Evolutionary conservation across 345 rosid genomes (phyloP).

Genomic region (Orychophragmus violaceus): DNA sequence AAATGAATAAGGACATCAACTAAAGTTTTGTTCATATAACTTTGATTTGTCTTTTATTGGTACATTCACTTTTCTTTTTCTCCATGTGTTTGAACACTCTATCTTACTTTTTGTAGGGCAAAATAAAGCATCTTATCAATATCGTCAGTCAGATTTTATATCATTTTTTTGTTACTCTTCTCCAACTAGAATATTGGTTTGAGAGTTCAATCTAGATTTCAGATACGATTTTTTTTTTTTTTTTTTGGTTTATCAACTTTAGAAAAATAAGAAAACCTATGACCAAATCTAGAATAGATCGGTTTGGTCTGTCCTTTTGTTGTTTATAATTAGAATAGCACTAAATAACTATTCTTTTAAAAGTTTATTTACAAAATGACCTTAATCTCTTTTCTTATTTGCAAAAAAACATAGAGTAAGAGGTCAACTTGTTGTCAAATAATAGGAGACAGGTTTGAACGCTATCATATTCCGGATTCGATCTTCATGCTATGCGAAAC

Average conservation of each 20-base stretch:
- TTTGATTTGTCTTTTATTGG: slow-evolving; percentile 16
- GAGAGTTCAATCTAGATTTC: background rate
- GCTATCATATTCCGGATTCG: no score
- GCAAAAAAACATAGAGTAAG: background rate
- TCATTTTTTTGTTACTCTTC: background rate
- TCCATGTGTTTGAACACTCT: slow-evolving; percentile 19
- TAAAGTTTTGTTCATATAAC: slow-evolving; percentile 11
- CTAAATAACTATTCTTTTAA: background rate
- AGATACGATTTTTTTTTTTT: background rate
- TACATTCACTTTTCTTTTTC: slow-evolving; percentile 15
- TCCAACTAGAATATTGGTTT: background rate
- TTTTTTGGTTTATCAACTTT: background rate
- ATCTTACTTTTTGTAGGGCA: slow-evolving; percentile 9
- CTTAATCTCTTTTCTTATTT: background rate
- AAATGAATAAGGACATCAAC: slow-evolving; percentile 22
- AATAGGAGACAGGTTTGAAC: no score
- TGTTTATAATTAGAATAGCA: background rate
- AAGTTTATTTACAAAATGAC: background rate
- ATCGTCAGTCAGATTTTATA: background rate
- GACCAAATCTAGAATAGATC: background rate
- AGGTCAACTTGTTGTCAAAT: no score
- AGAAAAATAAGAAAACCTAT: background rate
- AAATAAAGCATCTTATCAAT: background rate
- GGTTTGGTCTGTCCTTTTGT: background rate
- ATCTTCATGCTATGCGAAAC: no score